phyloP scores from a whole-genome alignment of 2,329 filamentous ascomycete species.

The Epichloe brachyelytri region DNA sequence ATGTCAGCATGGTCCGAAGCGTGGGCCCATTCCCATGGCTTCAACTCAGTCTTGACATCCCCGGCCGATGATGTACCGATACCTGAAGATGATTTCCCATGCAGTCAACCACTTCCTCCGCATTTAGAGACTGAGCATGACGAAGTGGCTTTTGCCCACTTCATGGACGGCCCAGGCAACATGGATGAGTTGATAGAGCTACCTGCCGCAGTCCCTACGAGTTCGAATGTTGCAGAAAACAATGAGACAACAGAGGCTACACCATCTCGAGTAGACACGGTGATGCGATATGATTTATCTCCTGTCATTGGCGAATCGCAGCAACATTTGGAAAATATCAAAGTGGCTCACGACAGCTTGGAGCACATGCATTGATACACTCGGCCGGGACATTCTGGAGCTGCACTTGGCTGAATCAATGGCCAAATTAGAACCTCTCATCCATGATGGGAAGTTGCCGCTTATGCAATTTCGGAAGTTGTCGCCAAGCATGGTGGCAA shows the following conservation, averaged over 20 bases:
- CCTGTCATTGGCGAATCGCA: constrained; percentile 7
- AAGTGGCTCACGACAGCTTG: constrained; percentile 10
- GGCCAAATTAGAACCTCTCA: constrained; percentile 23
- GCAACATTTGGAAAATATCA: constrained; percentile 8
- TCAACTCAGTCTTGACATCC: constrained; percentile 32
- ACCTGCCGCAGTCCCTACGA: constrained; percentile 27
- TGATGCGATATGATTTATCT: background rate
- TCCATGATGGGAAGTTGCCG: constrained; percentile 25
- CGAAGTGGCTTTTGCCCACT: background rate
- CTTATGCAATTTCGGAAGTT: constrained; percentile 27
- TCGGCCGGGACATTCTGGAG: constrained; percentile 32
- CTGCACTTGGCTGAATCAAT: constrained; percentile 33
- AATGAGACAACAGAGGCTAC: background rate
- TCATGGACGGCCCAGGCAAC: constrained; percentile 6
- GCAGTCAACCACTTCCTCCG: constrained; percentile 3
- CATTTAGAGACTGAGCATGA: constrained; percentile 12
- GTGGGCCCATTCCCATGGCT: constrained; percentile 27
- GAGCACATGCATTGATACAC: constrained; percentile 23
- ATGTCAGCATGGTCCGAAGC: constrained; percentile 28
- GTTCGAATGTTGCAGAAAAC: background rate
- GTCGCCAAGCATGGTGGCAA: constrained; percentile 25
- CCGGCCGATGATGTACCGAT: constrained; percentile 28
- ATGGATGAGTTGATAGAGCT: constrained; percentile 27
- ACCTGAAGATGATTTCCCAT: constrained; percentile 18
- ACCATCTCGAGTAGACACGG: background rate